A percentile compares a stretch with the other conserved stretches of the same genome.
phyloP scores from a whole-genome alignment of 441 rosid genomes.

The Arabidopsis hybrid region DNA sequence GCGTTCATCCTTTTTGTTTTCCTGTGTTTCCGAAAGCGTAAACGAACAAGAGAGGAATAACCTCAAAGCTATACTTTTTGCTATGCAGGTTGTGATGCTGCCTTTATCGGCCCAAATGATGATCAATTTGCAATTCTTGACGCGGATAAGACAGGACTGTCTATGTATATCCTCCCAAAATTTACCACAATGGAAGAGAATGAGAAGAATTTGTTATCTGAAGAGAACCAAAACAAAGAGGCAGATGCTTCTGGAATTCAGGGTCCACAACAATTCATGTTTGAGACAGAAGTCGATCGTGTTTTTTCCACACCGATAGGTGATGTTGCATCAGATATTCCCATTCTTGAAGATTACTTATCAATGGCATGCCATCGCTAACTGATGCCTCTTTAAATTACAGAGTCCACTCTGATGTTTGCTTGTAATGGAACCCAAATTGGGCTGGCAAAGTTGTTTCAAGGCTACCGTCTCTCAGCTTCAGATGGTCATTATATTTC shows the following conservation, averaged over 20 bases:
- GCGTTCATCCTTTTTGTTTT: conserved; percentile 23
- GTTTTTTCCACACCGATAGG: conserved; percentile 98
- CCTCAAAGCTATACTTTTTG: conserved; percentile 30
- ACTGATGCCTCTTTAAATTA: conserved; percentile 49
- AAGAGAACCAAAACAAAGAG: conserved; percentile 66
- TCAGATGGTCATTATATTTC: conserved; percentile 88
- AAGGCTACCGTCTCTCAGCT: conserved; percentile 77
- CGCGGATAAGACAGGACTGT: conserved; percentile 89
- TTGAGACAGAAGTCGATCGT: conserved; percentile 94
- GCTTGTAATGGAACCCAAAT: conserved; percentile 88
- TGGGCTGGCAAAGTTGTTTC: conserved; percentile 88
- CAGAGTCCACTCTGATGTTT: conserved; percentile 96
- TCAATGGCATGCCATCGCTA: conserved; percentile 39
- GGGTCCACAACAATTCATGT: conserved; percentile 90
- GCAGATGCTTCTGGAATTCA: conserved; percentile 63
- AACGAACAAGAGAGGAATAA: conserved; percentile 29
- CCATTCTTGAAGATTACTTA: conserved; percentile 31
- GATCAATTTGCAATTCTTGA: conserved; percentile 95
- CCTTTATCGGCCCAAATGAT: conserved; percentile 87
- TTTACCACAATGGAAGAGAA: conserved; percentile 66
- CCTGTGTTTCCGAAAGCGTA: conserved; percentile 22
- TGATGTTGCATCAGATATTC: conserved; percentile 47
- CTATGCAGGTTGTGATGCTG: conserved; percentile 89
- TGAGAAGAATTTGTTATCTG: conserved; percentile 72
- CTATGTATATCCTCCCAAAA: conserved; percentile 82